These are phyloP conservation scores for Calycina herbarum DNA, from an alignment of 2,329 filamentous ascomycete species.

Conservation along the genomic window DNA sequence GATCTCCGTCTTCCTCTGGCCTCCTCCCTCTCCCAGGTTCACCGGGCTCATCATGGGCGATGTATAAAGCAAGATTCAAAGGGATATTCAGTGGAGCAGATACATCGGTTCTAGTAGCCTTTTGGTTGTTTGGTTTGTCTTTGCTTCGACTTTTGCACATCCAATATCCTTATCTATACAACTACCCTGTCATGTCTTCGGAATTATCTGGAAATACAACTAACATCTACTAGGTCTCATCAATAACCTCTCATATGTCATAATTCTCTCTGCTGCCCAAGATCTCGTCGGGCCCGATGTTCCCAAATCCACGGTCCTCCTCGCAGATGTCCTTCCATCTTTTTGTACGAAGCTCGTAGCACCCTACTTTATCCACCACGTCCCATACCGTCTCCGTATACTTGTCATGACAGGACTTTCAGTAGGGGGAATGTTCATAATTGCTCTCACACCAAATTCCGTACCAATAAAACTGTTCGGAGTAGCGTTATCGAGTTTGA, in stretches of 20 bases:
- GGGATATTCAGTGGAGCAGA: constrained; percentile 67
- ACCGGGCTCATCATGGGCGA: constrained; percentile 68
- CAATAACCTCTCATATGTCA: constrained; percentile 97
- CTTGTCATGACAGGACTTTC: constrained; percentile 74
- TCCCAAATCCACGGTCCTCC: constrained; percentile 88
- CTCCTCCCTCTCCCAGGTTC: constrained; percentile 59
- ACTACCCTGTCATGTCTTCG: not conserved
- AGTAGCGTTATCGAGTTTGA: constrained; percentile 80
- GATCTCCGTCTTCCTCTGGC: constrained; percentile 31
- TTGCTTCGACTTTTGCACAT: not conserved
- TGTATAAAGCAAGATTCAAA: constrained; percentile 66
- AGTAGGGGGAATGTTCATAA: constrained; percentile 81
- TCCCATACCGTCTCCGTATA: constrained; percentile 78
- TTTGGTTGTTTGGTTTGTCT: constrained; percentile 85
- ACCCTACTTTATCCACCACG: constrained; percentile 88
- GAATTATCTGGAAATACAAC: not conserved
- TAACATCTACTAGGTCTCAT: constrained; percentile 64
- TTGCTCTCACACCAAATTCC: constrained; percentile 75
- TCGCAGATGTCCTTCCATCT: constrained; percentile 88
- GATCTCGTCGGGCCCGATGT: constrained; percentile 86
- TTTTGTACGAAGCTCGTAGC: constrained; percentile 86
- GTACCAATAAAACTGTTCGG: constrained; percentile 77
- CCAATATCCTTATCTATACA: not conserved
- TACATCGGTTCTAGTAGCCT: constrained; percentile 71
- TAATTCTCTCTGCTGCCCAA: constrained; percentile 91